Conservation (phyloP, 495 filamentous ascomycete species). For the Aspergillus avenaceus region DNA sequence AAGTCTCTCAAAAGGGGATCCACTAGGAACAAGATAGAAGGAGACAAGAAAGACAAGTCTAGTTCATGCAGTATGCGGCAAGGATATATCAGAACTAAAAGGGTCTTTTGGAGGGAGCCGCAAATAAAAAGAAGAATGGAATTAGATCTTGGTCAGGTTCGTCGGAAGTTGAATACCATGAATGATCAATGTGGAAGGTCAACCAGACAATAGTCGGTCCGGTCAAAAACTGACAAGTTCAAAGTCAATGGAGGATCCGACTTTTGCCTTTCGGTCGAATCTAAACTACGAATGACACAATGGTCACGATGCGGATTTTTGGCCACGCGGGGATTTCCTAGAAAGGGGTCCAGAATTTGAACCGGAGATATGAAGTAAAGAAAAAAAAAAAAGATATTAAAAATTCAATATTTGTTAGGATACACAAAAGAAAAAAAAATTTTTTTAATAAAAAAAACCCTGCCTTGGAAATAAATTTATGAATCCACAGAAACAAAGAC, state of each 20-base stretch:
- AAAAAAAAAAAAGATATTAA: neutral
- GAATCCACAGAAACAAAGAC: neutral
- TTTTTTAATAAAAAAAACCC: too few relatives aligned
- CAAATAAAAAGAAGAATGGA: conserved; percentile 6
- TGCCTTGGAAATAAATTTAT: neutral
- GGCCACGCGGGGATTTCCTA: neutral
- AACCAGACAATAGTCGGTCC: neutral
- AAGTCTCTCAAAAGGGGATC: neutral
- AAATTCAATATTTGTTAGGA: too few relatives aligned
- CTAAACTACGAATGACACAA: neutral
- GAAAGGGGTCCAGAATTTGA: neutral
- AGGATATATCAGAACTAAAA: conserved; percentile 11
- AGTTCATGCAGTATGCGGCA: conserved; percentile 15
- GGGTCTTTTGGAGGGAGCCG: conserved; percentile 11
- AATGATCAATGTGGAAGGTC: neutral
- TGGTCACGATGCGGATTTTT: neutral
- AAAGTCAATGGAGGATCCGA: neutral
- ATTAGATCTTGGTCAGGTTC: neutral
- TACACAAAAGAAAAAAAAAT: too few relatives aligned
- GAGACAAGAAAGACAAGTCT: conserved; percentile 4
- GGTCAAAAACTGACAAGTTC: neutral
- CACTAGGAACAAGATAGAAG: conserved; percentile 1
- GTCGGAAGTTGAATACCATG: neutral
- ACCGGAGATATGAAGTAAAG: neutral
- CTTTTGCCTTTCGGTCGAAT: neutral